Evolutionary conservation across 2,329 filamentous ascomycete species (phyloP).

Genomic region (Diaporthe caulivora): DNA sequence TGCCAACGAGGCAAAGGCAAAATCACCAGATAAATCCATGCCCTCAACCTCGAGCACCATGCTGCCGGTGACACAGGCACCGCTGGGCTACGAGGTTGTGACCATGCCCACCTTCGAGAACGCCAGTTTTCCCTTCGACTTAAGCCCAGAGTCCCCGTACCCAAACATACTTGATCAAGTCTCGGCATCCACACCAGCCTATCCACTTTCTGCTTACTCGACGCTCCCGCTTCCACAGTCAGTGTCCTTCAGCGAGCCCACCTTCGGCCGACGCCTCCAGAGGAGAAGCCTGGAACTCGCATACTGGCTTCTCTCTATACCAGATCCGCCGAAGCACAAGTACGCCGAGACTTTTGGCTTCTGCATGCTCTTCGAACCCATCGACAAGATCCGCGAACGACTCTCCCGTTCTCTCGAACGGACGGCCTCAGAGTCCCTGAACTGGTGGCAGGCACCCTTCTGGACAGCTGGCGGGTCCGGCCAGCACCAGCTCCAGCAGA

Average conservation of each 20-base stretch:
- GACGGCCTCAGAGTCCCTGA: slow-evolving; percentile 27
- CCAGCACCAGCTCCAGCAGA: slow-evolving; percentile 28
- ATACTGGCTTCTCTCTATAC: slow-evolving; percentile 66
- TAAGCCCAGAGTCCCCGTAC: slow-evolving; percentile 44
- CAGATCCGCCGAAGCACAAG: slow-evolving; percentile 32
- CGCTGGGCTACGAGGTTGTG: slow-evolving; percentile 60
- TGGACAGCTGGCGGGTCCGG: slow-evolving; percentile 38
- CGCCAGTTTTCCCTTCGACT: slow-evolving; percentile 63
- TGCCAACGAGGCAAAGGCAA: slow-evolving; percentile 41
- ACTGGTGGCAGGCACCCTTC: slow-evolving; percentile 39
- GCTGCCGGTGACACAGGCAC: slow-evolving; percentile 22
- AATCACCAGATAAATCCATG: slow-evolving; percentile 2
- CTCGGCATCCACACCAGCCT: slow-evolving; percentile 39
- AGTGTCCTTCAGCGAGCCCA: slow-evolving; percentile 73
- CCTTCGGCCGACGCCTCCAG: slow-evolving; percentile 79
- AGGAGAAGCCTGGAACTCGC: slow-evolving; percentile 74
- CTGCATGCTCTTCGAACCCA: slow-evolving; percentile 39
- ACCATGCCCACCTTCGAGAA: slow-evolving; percentile 65
- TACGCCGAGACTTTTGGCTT: slow-evolving; percentile 38
- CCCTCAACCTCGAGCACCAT: slow-evolving; percentile 16
- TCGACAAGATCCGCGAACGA: slow-evolving; percentile 38
- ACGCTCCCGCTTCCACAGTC: slow-evolving; percentile 61
- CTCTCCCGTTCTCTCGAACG: slow-evolving; percentile 11
- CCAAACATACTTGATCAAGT: slow-evolving; percentile 42
- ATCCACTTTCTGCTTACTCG: slow-evolving; percentile 47